phyloP scores from a whole-genome alignment of 192 early-diverging fungal species.

The Geranomyces michiganensis region DNA sequence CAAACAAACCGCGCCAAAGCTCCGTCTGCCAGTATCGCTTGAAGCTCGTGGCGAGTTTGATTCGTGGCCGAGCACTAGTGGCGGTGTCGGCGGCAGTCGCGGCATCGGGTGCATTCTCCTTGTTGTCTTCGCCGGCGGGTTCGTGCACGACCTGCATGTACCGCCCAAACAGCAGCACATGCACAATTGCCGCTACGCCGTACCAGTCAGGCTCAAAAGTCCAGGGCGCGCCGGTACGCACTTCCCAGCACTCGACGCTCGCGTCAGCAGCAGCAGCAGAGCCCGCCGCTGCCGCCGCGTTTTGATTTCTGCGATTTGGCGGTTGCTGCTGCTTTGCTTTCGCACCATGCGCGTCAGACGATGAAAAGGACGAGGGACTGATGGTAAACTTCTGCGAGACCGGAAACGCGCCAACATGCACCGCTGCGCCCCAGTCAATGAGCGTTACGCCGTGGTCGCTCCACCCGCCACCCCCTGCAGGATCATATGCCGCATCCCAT shows the following conservation, averaged over 20 bases:
- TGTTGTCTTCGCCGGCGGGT: not conserved
- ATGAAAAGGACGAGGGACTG: too few species aligned
- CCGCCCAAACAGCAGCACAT: constrained; percentile 56
- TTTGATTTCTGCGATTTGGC: too few species aligned
- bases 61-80: constrained; percentile 1
- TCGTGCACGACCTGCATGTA: constrained; percentile 47
- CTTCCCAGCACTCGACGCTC: constrained; percentile 54
- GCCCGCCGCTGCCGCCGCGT: not conserved
- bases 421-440: constrained; percentile 44
- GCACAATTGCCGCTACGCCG: constrained; percentile 49
- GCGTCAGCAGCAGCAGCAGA: constrained; percentile 5
- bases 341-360: not conserved
- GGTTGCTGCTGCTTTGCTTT: not conserved
- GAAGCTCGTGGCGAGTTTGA: constrained; percentile 30
- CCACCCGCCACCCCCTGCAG: constrained; percentile 49
- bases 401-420: constrained; percentile 46
- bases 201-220: constrained; percentile 61
- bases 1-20: constrained; percentile 54
- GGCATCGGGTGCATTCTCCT: not conserved
- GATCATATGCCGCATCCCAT: constrained; percentile 46
- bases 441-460: constrained; percentile 40
- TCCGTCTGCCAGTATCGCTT: constrained; percentile 47
- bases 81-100: not conserved
- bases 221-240: constrained; percentile 41
- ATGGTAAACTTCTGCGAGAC: constrained; percentile 21